A percentile compares a stretch with the other conserved stretches of the same genome.
phyloP scores from a whole-genome alignment of 2,329 filamentous ascomycete species.

The Botrytis byssoidea region DNA sequence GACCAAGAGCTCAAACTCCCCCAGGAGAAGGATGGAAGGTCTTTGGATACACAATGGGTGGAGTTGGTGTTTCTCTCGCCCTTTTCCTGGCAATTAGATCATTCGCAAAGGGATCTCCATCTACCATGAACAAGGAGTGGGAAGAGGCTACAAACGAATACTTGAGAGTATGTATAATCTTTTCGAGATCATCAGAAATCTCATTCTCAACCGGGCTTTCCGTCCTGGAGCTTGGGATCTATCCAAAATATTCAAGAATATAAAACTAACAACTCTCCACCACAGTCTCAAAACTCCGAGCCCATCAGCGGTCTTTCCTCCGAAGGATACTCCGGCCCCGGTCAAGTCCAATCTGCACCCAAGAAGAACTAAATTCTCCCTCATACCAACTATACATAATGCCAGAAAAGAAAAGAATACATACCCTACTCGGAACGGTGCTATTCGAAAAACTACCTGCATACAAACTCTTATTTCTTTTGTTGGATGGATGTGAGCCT shows the following conservation, averaged over 20 bases:
- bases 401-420: slow-evolving; percentile 15
- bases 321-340: slow-evolving; percentile 74
- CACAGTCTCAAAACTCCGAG: slow-evolving; percentile 77
- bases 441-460: slow-evolving; percentile 13
- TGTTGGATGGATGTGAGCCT: slow-evolving; percentile 12
- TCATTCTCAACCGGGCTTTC: not conserved
- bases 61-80: slow-evolving; percentile 63
- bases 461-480: slow-evolving; percentile 8
- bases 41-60: slow-evolving; percentile 67
- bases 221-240: not conserved
- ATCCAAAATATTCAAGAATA: not conserved
- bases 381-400: slow-evolving; percentile 6
- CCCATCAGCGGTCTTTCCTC: slow-evolving; percentile 82
- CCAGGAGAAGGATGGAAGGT: slow-evolving; percentile 83
- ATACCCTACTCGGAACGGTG: not conserved
- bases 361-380: slow-evolving; percentile 34
- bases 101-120: slow-evolving; percentile 70
- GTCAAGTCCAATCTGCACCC: slow-evolving; percentile 63
- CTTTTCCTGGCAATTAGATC: slow-evolving; percentile 72
- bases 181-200: not conserved
- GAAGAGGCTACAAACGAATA: slow-evolving; percentile 95
- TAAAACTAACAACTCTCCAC: slow-evolving; percentile 19
- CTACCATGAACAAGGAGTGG: slow-evolving; percentile 95
- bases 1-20: slow-evolving; percentile 78
- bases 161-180: slow-evolving; percentile 67